A percentile compares a stretch with the other conserved stretches of the same genome.
Evolutionary conservation across 306 rosid species (phyloP).

Genomic region (Pterocarpus santalinus): DNA sequence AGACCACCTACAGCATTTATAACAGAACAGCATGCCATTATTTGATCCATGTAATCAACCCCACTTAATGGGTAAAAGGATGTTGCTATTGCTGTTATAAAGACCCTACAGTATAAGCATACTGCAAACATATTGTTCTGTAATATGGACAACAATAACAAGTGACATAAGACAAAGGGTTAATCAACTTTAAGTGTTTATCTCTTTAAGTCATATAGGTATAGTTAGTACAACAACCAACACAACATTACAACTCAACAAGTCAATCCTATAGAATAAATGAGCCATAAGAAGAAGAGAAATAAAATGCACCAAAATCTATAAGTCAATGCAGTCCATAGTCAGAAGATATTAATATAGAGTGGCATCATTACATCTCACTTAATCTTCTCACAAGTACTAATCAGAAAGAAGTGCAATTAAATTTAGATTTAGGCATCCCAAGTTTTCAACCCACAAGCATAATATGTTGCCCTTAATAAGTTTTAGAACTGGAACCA

Average conservation of each 20-base stretch:
- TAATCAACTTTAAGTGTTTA: neutral
- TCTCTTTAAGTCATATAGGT: conserved; percentile 2
- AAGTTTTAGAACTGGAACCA: neutral
- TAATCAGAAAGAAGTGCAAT: neutral
- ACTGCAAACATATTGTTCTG: conserved; percentile 9
- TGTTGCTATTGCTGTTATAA: too few relatives aligned
- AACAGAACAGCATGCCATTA: too few relatives aligned
- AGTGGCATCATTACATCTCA: conserved; percentile 18
- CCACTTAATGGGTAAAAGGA: too few relatives aligned
- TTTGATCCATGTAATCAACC: too few relatives aligned
- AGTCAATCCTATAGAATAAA: neutral
- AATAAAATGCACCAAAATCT: conserved; percentile 5
- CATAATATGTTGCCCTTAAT: conserved; percentile 11
- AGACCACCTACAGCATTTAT: too few relatives aligned
- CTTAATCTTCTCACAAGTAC: conserved; percentile 23
- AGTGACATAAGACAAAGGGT: neutral
- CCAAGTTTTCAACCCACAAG: conserved; percentile 18
- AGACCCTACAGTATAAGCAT: too few relatives aligned
- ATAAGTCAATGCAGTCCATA: neutral
- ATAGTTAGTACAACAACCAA: neutral
- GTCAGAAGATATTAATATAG: neutral
- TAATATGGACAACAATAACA: conserved; percentile 1
- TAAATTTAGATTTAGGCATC: conserved; percentile 20
- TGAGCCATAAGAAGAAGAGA: neutral
- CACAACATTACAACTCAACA: conserved; percentile 29